phyloP scores from a whole-genome alignment of 2,329 filamentous ascomycete species.

The Gnomoniopsis smithogilvyi region DNA sequence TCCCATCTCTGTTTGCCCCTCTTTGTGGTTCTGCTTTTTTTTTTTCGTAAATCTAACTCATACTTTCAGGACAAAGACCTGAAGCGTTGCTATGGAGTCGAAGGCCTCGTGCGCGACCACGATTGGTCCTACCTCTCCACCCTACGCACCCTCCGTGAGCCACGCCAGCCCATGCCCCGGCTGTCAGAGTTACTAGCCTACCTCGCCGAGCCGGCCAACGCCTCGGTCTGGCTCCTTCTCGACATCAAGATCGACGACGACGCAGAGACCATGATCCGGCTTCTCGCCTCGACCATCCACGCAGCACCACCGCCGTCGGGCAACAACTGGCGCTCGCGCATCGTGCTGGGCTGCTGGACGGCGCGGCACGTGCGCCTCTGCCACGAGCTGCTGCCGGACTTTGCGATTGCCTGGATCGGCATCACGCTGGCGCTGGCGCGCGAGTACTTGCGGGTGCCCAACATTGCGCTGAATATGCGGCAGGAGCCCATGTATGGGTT shows the following conservation, averaged over 20 bases:
- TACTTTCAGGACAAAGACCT: slow-evolving; percentile 58
- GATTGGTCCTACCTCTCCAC: slow-evolving; percentile 71
- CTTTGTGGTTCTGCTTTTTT: background rate
- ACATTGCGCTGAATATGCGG: slow-evolving; percentile 76
- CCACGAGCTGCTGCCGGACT: slow-evolving; percentile 58
- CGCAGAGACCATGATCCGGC: slow-evolving; percentile 64
- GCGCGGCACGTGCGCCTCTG: slow-evolving; percentile 50
- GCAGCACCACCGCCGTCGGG: slow-evolving; percentile 43
- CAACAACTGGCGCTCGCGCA: slow-evolving; percentile 63
- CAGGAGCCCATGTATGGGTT: slow-evolving; percentile 66
- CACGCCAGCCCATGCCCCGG: slow-evolving; percentile 69
- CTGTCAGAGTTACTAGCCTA: slow-evolving; percentile 72
- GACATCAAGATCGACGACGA: slow-evolving; percentile 88
- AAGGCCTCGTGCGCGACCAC: slow-evolving; percentile 69
- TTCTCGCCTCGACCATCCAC: slow-evolving; percentile 62
- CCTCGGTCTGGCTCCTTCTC: slow-evolving; percentile 75
- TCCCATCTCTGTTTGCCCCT: background rate
- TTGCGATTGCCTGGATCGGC: slow-evolving; percentile 65
- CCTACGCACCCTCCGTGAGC: slow-evolving; percentile 64
- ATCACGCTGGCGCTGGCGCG: slow-evolving; percentile 65
- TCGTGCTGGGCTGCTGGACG: slow-evolving; percentile 78
- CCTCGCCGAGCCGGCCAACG: slow-evolving; percentile 59
- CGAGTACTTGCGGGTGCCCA: slow-evolving; percentile 62
- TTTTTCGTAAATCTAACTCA: background rate
- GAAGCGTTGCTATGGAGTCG: slow-evolving; percentile 77